Percentiles rank a stretch among this genome's conserved stretches.
phyloP scores from a whole-genome alignment of 2,329 filamentous ascomycete genomes.

The Apiospora malaysiana region DNA sequence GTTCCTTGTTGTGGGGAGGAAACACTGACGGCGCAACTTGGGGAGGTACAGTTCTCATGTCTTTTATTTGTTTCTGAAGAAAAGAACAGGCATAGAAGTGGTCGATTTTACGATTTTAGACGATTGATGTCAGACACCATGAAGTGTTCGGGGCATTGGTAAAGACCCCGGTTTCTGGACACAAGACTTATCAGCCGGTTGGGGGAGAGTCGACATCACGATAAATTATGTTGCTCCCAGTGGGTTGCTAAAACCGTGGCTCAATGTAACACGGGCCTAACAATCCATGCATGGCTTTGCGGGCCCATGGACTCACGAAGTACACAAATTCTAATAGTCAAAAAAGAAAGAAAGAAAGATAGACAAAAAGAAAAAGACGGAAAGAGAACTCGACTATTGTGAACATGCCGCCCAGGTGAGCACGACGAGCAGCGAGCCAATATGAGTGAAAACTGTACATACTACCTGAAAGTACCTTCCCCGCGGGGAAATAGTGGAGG shows the following conservation, averaged over 20 bases:
- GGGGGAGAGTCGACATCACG: not conserved
- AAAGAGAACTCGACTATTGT: not conserved
- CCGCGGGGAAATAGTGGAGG: constrained; percentile 20
- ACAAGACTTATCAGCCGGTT: not conserved
- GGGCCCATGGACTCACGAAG: too few species aligned
- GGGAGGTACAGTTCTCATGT: not conserved
- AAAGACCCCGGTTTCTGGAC: not conserved
- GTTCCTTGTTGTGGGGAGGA: constrained; percentile 70
- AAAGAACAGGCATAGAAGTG: not conserved
- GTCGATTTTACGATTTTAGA: not conserved
- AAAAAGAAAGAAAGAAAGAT: too few species aligned
- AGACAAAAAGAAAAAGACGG: too few species aligned
- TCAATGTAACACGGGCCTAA: not conserved
- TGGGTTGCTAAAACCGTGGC: not conserved
- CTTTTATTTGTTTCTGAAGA: not conserved
- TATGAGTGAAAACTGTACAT: not conserved
- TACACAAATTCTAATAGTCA: too few species aligned
- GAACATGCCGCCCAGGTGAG: too few species aligned
- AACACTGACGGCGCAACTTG: constrained; percentile 30
- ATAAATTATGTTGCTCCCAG: not conserved
- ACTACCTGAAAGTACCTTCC: not conserved
- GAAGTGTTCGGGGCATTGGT: not conserved
- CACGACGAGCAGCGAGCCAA: not conserved
- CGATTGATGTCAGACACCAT: not conserved
- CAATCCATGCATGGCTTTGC: not conserved